phyloP scores from a whole-genome alignment of 192 early-diverging fungal genomes.

The Rhizophagus sp. region DNA sequence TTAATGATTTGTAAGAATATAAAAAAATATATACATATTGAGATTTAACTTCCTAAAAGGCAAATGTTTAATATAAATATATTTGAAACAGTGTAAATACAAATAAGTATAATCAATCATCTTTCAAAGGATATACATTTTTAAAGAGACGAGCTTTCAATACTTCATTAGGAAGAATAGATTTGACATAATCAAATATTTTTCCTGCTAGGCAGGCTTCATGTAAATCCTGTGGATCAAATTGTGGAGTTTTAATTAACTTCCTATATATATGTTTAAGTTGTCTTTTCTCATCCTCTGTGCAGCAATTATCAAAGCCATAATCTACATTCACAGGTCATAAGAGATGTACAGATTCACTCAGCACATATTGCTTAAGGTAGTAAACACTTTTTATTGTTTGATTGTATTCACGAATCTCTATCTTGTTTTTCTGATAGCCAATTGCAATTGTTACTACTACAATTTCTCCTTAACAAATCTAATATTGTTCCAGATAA shows the following conservation, averaged over 20 bases:
- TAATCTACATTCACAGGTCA: background rate
- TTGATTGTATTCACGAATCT: background rate
- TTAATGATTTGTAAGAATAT: no score
- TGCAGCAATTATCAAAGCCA: background rate
- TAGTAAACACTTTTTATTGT: background rate
- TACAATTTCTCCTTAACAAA: slow-evolving; percentile 1
- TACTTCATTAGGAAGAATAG: background rate
- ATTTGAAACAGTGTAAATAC: no score
- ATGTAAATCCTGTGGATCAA: slow-evolving; percentile 7
- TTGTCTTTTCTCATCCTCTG: background rate
- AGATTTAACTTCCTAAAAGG: no score
- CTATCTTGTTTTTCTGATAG: background rate
- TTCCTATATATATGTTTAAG: slow-evolving; percentile 3
- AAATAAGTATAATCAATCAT: no score
- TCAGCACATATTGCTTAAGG: slow-evolving; percentile 1
- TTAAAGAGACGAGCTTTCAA: no score
- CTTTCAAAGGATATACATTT: no score
- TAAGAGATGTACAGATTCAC: background rate
- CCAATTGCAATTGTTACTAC: background rate
- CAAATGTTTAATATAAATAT: no score
- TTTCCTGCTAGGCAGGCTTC: slow-evolving; percentile 1
- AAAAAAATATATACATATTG: no score
- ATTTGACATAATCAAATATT: slow-evolving; percentile 6
- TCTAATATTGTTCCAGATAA: background rate
- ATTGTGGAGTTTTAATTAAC: background rate